phyloP scores from a whole-genome alignment of 768 basidiomycete species.

The Sistotremastrum suecicum region DNA sequence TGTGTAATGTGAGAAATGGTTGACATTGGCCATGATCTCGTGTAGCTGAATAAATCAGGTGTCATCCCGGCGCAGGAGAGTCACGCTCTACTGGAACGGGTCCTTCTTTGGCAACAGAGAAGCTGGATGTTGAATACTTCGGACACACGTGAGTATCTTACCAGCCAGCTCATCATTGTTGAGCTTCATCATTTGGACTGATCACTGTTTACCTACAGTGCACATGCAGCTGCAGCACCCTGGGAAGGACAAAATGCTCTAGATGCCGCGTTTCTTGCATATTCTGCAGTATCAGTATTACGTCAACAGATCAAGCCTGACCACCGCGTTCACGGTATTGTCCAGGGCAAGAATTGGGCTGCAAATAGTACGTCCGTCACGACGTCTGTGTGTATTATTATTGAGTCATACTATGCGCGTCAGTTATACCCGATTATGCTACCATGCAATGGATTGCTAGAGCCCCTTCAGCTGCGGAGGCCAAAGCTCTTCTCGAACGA shows the following conservation, averaged over 20 bases:
- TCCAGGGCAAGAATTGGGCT: conserved; percentile 64
- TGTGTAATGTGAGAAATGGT: conserved; percentile 48
- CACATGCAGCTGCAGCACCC: conserved; percentile 65
- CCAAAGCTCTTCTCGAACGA: conserved; percentile 39
- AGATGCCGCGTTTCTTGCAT: conserved; percentile 79
- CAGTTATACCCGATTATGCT: conserved; percentile 76
- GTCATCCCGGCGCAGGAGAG: conserved; percentile 71
- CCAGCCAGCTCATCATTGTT: not conserved
- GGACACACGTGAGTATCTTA: conserved; percentile 49
- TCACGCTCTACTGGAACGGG: conserved; percentile 51
- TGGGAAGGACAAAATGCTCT: conserved; percentile 79
- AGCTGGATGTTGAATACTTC: conserved; percentile 45
- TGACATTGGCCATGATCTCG: not conserved
- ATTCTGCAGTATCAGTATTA: conserved; percentile 63
- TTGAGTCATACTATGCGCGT: not conserved
- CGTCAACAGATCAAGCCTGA: conserved; percentile 73
- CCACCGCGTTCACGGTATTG: conserved; percentile 67
- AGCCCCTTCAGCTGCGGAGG: conserved; percentile 50
- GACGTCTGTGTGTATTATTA: not conserved
- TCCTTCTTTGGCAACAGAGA: conserved; percentile 47
- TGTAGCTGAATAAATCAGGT: conserved; percentile 30
- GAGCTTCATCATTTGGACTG: not conserved
- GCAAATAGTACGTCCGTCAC: conserved; percentile 39
- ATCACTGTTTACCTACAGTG: conserved; percentile 24
- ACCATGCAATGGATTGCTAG: conserved; percentile 69